These are phyloP conservation scores for Cystofilobasidium bisporidii DNA, from an alignment of 768 basidiomycete species.

Conservation along the genomic window DNA sequence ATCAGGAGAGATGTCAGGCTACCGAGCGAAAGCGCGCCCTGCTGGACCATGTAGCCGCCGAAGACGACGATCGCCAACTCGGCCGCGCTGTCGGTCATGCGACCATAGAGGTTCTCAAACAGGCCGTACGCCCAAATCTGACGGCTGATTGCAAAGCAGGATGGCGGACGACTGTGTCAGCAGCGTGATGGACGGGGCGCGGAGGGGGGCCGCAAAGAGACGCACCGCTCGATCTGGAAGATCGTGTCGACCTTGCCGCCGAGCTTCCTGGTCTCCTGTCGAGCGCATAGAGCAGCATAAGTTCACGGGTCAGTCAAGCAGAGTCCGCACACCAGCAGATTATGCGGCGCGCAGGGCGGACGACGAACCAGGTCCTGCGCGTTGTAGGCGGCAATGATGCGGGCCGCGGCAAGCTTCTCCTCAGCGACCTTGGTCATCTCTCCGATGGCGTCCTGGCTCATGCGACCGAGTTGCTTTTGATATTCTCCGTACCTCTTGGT, in stretches of 20 bases:
- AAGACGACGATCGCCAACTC: conserved; percentile 18
- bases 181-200: neutral
- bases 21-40: conserved; percentile 18
- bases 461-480: conserved; percentile 10
- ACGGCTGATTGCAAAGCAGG: neutral
- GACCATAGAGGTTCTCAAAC: conserved; percentile 11
- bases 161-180: neutral
- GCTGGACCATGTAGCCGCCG: conserved; percentile 27
- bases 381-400: conserved; percentile 28
- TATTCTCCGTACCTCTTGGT: conserved; percentile 27
- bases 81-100: conserved; percentile 8
- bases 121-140: conserved; percentile 21
- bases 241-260: conserved; percentile 24
- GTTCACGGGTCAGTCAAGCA: no score
- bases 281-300: neutral
- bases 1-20: conserved; percentile 25
- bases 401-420: conserved; percentile 24
- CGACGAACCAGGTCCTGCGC: conserved; percentile 13
- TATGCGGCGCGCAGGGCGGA: neutral
- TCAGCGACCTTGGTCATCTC: conserved; percentile 29
- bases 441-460: conserved; percentile 22
- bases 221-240: conserved; percentile 17
- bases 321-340: no score
- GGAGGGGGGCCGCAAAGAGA: neutral
- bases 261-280: conserved; percentile 20